Evolutionary conservation across 306 rosid genomes (phyloP), one percentile per base, ranked within the genome.

Genomic region (Coriaria nepalensis): DNA sequence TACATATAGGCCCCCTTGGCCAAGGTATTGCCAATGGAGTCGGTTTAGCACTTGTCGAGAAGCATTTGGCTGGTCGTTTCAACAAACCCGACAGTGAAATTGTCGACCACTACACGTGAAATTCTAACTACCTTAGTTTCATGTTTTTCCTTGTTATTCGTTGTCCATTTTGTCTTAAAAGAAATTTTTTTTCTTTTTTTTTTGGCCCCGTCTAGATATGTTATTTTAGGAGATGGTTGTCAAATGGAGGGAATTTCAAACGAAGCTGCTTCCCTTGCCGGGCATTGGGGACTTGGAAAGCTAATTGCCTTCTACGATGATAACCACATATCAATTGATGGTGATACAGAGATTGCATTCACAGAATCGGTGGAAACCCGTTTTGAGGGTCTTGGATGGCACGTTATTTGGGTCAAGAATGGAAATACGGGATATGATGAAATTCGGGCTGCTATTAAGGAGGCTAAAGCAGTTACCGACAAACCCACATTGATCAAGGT

Each of bases 211-310:
- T 65, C 36, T 60, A 92, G 98, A 49, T 92, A 92, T 58, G 58
- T 2, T 71, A 79, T 92, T 33, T 10, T 92, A 40, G 98, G 98
- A 12, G 98, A 92, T 72, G 98, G 98, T 43, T 92, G 98, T 51
- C 92, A 92, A 57, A 92, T 92, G 98, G 98, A 85, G 78, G 98
- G 98, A 43, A 72, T 92, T 61, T 73, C 98, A 12, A 85, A 92
- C 62, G 98, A 92, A 66, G 98, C 49, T 35, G 67, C 69, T 67
- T 92, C 98, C 36, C 93, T 92, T 60, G 98, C 98, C 49, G 98
- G 87, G 13, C 98, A 92, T 43, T 92, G 98, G 98, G 98, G 98
- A 52, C 77, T 92, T 13, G 98, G 98, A 45, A 92, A 92, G 78
- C 73, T 92, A 37, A 92, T 92, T 35, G 92, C 93, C 32, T 86